These are phyloP conservation scores for Hypoxylon lenormandii DNA, from an alignment of 495 filamentous ascomycete species.

Conservation along the genomic window DNA sequence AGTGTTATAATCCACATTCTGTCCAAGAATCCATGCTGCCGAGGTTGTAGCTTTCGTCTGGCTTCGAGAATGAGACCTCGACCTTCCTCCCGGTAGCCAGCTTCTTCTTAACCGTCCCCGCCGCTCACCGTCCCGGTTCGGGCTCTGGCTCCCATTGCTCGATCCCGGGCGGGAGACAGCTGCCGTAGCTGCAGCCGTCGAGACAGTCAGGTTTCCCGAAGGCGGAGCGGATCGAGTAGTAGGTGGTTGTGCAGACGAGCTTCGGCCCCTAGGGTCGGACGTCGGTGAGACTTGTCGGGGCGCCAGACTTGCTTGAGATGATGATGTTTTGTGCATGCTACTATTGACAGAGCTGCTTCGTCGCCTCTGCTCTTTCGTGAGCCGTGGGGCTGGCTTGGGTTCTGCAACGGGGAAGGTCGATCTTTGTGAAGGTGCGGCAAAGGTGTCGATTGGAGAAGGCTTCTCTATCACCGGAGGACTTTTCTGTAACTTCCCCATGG, in stretches of 20 bases:
- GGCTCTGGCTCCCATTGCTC: slow-evolving; percentile 53
- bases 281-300: slow-evolving; percentile 46
- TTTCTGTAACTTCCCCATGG: slow-evolving; percentile 39
- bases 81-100: slow-evolving; percentile 61
- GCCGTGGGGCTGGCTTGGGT: slow-evolving; percentile 41
- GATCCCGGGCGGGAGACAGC: slow-evolving; percentile 43
- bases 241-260: slow-evolving; percentile 57
- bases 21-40: slow-evolving; percentile 71
- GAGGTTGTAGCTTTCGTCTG: slow-evolving; percentile 40
- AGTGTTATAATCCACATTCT: slow-evolving; percentile 73
- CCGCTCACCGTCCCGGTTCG: slow-evolving; percentile 46
- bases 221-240: slow-evolving; percentile 24
- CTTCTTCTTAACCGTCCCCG: slow-evolving; percentile 54
- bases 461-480: slow-evolving; percentile 9
- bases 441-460: slow-evolving; percentile 20
- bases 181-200: slow-evolving; percentile 28
- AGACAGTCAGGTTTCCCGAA: slow-evolving; percentile 47
- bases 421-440: slow-evolving; percentile 28
- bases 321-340: slow-evolving; percentile 26
- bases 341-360: slow-evolving; percentile 48
- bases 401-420: slow-evolving; percentile 45
- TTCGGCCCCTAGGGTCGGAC: slow-evolving; percentile 50
- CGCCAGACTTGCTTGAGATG: slow-evolving; percentile 27
- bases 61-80: slow-evolving; percentile 57
- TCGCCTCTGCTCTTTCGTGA: slow-evolving; percentile 46